These are phyloP conservation scores for Nakazawaea peltata DNA, from an alignment of 805 yeast species.

Conservation along the genomic window DNA sequence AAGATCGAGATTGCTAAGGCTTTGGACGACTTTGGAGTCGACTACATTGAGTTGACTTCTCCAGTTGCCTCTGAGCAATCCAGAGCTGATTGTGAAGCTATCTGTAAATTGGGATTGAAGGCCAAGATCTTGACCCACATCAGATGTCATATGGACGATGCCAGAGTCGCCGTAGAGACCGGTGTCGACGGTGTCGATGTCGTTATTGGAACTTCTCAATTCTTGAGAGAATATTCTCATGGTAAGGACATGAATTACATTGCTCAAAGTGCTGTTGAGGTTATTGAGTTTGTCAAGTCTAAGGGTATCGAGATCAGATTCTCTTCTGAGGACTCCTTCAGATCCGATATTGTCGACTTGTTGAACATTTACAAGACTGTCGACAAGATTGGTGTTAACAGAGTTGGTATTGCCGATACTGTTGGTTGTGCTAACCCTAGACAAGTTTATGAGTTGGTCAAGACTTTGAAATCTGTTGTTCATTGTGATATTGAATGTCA, in stretches of 20 bases:
- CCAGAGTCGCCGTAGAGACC: conserved; percentile 92
- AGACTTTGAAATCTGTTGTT: conserved; percentile 88
- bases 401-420: conserved; percentile 99
- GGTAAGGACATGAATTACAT: conserved; percentile 99
- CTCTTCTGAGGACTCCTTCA: conserved; percentile 94
- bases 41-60: conserved; percentile 93
- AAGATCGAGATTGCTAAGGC: conserved; percentile 97
- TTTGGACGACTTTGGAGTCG: conserved; percentile 95
- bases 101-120: conserved; percentile 92
- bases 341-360: conserved; percentile 92
- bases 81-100: conserved; percentile 91
- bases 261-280: conserved; percentile 93
- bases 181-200: conserved; percentile 99
- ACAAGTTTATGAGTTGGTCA: conserved; percentile 94
- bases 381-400: conserved; percentile 94
- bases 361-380: conserved; percentile 94
- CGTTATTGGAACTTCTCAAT: conserved; percentile 95
- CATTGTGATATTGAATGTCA: conserved; percentile 97
- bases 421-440: conserved; percentile 99
- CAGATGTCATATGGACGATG: conserved; percentile 99
- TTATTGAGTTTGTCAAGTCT: conserved; percentile 92
- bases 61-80: conserved; percentile 98
- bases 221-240: conserved; percentile 88
- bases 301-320: conserved; percentile 96
- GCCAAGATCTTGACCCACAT: conserved; percentile 95